Base-by-base conservation (phyloP, 2,329 filamentous ascomycete genomes). In the Xylariaceae sp. region DNA sequence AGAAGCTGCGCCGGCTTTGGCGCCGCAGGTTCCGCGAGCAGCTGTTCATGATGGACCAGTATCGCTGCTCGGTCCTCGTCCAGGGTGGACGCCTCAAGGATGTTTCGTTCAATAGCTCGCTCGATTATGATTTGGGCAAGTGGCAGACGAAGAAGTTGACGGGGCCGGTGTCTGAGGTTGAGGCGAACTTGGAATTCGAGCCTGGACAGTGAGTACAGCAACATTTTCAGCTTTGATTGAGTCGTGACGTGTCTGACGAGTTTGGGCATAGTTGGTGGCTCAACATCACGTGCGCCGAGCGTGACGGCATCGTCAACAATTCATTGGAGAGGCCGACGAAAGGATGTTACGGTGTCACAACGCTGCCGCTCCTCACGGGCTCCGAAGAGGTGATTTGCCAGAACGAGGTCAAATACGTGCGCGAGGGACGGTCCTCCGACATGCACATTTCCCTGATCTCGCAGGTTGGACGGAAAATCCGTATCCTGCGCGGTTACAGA, bases 211-310 rank as follows among this genome's bases (percentile, higher is more conserved):
- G 70, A 73, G 79, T 70, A 5, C 23, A 30, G 1, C n/a, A 2
- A 15, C 9, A 45, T 45, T 35, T 10, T 6, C 15, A 9, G 13
- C 15, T 41, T 18, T 11, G 48, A 35, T 51, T 37, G 37, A 15
- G n/a, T 9, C 8, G 9, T 39, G 23, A 13, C 35, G 39, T 17
- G 4, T 30, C n/a, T 49, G 37, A 34, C 55, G 57, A 52, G 57
- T 34, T 49, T 41, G 10, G 39, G 9, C 35, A 17, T 56, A 85
- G 82, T 57, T 86, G 80, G 82, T 85, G 82, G 81, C 68, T 82
- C 15, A 81, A 82, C 56, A 73, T 84, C 37, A 77, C 80, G 41
- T 84, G 82, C 64, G 82, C 81, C 1, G 74, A 79, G 60, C 77
- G 80, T 34, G 82, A 85, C 64, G 82, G 82, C 17, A 80, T 85